A percentile compares a stretch with the other conserved stretches of the same genome.
Evolutionary conservation across 768 basidiomycete genomes (phyloP).

Genomic region (Leccinum subgranulosum): DNA sequence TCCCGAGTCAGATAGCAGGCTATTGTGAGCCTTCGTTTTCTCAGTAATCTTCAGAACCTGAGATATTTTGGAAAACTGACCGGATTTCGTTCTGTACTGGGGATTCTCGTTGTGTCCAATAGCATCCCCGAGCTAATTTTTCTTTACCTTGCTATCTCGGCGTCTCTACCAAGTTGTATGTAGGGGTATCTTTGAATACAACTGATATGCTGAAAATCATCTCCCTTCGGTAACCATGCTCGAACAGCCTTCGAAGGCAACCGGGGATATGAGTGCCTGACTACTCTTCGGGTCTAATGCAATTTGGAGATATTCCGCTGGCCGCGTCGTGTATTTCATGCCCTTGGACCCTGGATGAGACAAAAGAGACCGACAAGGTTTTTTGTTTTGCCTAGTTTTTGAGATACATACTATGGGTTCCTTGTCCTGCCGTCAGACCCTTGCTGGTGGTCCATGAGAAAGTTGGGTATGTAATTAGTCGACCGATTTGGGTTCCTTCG

Average conservation of each 20-base stretch:
- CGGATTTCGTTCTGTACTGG: background rate
- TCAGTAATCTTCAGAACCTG: constrained; percentile 12
- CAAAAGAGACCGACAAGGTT: background rate
- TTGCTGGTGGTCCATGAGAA: constrained; percentile 13
- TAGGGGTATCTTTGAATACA: background rate
- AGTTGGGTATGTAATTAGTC: background rate
- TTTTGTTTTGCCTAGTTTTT: background rate
- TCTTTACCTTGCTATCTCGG: background rate
- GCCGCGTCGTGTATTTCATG: background rate
- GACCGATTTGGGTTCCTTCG: background rate
- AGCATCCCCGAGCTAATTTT: background rate
- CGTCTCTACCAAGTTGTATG: background rate
- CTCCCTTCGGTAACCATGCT: background rate
- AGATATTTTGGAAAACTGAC: constrained; percentile 1
- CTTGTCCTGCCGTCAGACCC: background rate
- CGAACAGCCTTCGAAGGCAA: too few species aligned
- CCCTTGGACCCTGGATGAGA: background rate
- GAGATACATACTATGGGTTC: background rate
- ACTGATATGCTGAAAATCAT: background rate
- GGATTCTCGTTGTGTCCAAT: background rate
- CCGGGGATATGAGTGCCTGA: background rate
- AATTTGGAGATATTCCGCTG: background rate
- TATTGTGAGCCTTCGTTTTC: background rate
- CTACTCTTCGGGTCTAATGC: background rate
- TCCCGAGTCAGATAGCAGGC: background rate